Conservation (phyloP, 2,329 filamentous ascomycete genomes). For the Fusarium sp. region DNA sequence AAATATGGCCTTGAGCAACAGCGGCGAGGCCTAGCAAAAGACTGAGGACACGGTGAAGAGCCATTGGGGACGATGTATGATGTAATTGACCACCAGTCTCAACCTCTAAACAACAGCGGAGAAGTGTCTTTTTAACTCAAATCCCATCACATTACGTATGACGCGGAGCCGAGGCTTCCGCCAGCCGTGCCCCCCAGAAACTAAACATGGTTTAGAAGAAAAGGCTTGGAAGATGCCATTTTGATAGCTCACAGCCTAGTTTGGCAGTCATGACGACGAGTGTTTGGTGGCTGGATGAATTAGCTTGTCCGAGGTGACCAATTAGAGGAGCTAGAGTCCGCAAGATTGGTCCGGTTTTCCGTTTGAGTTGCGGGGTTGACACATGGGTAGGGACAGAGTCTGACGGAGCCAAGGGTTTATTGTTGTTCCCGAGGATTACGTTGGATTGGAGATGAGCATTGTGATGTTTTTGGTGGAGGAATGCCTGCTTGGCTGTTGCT, state of each 20-base stretch:
- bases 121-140: background rate
- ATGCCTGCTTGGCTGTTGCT: background rate
- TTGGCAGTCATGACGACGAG: background rate
- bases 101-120: background rate
- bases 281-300: background rate
- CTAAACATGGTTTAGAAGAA: background rate
- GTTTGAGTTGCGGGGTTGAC: background rate
- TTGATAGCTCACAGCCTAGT: background rate
- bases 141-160: background rate
- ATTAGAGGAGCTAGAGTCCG: background rate
- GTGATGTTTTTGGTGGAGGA: background rate
- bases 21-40: slow-evolving; percentile 19
- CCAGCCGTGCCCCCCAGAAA: background rate
- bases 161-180: slow-evolving; percentile 1
- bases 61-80: slow-evolving; percentile 15
- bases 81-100: background rate
- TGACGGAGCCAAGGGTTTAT: background rate
- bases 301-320: background rate
- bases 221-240: background rate
- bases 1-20: background rate
- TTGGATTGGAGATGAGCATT: background rate
- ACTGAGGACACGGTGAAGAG: slow-evolving; percentile 12
- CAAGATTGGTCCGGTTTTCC: background rate
- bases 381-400: background rate
- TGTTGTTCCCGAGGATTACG: background rate